Evolutionary conservation across 2,329 filamentous ascomycete species (phyloP).

Genomic region (Purpureocillium takamizusanense): DNA sequence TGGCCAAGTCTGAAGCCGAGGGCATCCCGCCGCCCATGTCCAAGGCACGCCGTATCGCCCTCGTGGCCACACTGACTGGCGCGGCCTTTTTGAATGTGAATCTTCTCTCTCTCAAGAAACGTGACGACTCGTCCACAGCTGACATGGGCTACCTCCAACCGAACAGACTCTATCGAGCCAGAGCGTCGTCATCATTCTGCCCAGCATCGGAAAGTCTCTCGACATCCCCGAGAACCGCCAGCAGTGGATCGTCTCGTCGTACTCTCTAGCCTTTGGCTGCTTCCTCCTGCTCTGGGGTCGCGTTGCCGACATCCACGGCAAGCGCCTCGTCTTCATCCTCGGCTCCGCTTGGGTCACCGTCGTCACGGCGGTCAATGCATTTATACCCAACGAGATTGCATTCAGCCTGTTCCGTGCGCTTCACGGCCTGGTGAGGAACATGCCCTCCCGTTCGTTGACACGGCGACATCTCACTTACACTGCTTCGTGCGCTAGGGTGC

Average conservation of each 20-base stretch:
- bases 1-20: conserved; percentile 10
- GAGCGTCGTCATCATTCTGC: conserved; percentile 52
- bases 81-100: conserved; percentile 47
- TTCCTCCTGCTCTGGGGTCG: conserved; percentile 60
- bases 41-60: conserved; percentile 41
- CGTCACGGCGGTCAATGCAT: conserved; percentile 51
- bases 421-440: conserved; percentile 43
- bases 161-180: conserved; percentile 49
- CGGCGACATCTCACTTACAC: neutral
- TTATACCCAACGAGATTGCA: conserved; percentile 56
- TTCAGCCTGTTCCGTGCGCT: conserved; percentile 59
- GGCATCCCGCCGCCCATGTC: conserved; percentile 30
- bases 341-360: conserved; percentile 55
- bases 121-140: conserved; percentile 2
- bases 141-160: conserved; percentile 2
- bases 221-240: conserved; percentile 47
- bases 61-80: conserved; percentile 45
- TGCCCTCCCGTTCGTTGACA: neutral
- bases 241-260: conserved; percentile 60
- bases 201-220: conserved; percentile 48
- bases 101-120: neutral
- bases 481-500: conserved; percentile 34
- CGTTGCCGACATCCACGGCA: conserved; percentile 58
- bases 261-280: conserved; percentile 57
- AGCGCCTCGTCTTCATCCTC: conserved; percentile 54